Percentiles rank a stretch among this genome's conserved stretches.
These are phyloP conservation scores for Trypanosoma conorhini DNA, from an alignment of 208 protist species.

Conservation along the genomic window DNA sequence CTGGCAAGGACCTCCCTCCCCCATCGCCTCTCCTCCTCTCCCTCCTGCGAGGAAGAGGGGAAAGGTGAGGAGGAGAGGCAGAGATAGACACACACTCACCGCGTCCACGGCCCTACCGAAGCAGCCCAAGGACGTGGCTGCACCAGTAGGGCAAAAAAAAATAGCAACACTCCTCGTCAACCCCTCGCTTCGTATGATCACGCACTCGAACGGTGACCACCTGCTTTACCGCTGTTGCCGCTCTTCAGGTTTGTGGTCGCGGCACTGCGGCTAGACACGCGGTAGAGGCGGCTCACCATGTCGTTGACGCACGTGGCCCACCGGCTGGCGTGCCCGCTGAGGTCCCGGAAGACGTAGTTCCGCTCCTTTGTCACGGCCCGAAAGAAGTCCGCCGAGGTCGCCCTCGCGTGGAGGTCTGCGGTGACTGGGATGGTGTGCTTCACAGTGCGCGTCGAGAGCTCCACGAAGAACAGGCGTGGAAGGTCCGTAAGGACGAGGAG, in stretches of 20 bases:
- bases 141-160: not conserved
- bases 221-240: not conserved
- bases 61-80: not conserved
- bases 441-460: constrained; percentile 27
- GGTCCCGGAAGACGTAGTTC: constrained; percentile 40
- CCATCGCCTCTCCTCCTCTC: not conserved
- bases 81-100: not conserved
- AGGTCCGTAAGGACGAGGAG: constrained; percentile 69
- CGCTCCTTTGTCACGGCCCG: constrained; percentile 12
- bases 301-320: constrained; percentile 55
- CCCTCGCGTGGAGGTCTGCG: constrained; percentile 35
- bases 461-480: constrained; percentile 65
- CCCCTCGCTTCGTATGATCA: not conserved
- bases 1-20: not conserved
- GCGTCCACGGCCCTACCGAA: not conserved
- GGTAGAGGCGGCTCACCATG: not conserved
- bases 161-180: not conserved
- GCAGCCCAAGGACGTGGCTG: not conserved
- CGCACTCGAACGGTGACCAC: not conserved
- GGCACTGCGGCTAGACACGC: not conserved
- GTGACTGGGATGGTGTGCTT: constrained; percentile 41
- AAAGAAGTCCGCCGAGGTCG: constrained; percentile 38
- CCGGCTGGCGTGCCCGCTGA: constrained; percentile 38
- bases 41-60: not conserved
- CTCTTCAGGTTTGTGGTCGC: not conserved